Evolutionary conservation across 129 eudicot genomes (phyloP).

Genomic region (sunflower (Helianthus annuus)): HanXRQr2.0-SUNRISE NC_035441.2:10729499-10729998

Average conservation of each 20-base stretch:
- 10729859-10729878: not conserved
- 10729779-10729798: not conserved
- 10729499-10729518: not conserved
- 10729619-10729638: conserved; percentile 78
- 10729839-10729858: not conserved
- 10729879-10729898: not conserved
- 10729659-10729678: not conserved
- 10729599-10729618: conserved; percentile 88
- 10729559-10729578: conserved; percentile 82
- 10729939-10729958: too few species aligned
- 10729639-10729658: conserved; percentile 12
- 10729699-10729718: conserved; percentile 7
- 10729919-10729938: too few species aligned
- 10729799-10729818: not conserved
- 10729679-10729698: not conserved
- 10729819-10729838: not conserved
- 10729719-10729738: not conserved
- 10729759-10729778: not conserved
- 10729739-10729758: not conserved
- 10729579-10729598: conserved; percentile 84
- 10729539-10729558: not conserved
- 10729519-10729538: not conserved
- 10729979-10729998: too few species aligned
- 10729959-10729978: too few species aligned
- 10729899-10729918: too few species aligned